Conservation (phyloP, 805 yeast species). For the Pichia deserticola region DNA sequence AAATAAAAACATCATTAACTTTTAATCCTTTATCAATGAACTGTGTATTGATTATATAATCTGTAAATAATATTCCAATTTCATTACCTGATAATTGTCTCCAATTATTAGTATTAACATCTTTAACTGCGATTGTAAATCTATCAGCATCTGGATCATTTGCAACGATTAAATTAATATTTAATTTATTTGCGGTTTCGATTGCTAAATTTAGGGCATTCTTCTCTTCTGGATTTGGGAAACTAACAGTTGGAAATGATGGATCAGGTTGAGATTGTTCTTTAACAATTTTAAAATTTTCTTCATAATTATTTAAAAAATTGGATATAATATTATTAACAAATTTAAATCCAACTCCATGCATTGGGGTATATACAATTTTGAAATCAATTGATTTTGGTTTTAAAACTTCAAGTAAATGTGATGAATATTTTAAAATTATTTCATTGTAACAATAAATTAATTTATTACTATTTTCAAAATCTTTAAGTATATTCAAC, state of each 20-base stretch:
- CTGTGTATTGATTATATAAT: conserved; percentile 36
- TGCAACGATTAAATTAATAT: conserved; percentile 56
- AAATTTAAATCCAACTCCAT: conserved; percentile 80
- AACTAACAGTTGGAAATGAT: conserved; percentile 71
- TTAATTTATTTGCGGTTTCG: conserved; percentile 42
- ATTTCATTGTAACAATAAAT: conserved; percentile 36
- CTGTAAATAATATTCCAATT: conserved; percentile 78
- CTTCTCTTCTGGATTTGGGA: conserved; percentile 94
- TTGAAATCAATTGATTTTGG: conserved; percentile 26
- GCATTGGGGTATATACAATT: conserved; percentile 89
- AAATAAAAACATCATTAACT: conserved; percentile 39
- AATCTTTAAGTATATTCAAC: conserved; percentile 15
- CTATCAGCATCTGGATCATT: conserved; percentile 98
- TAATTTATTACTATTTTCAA: conserved; percentile 17
- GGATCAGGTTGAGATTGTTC: conserved; percentile 79
- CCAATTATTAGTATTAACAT: conserved; percentile 42
- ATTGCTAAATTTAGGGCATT: conserved; percentile 82
- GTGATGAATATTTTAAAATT: conserved; percentile 33
- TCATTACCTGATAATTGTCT: conserved; percentile 86
- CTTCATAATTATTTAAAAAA: conserved; percentile 13
- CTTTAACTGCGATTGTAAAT: conserved; percentile 69
- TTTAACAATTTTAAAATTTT: conserved; percentile 35
- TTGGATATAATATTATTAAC: conserved; percentile 35
- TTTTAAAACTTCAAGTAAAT: conserved; percentile 30
- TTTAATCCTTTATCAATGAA: conserved; percentile 18